Conservation (phyloP, 768 basidiomycete genomes). For the Paxillus ammoniavirescens region DNA sequence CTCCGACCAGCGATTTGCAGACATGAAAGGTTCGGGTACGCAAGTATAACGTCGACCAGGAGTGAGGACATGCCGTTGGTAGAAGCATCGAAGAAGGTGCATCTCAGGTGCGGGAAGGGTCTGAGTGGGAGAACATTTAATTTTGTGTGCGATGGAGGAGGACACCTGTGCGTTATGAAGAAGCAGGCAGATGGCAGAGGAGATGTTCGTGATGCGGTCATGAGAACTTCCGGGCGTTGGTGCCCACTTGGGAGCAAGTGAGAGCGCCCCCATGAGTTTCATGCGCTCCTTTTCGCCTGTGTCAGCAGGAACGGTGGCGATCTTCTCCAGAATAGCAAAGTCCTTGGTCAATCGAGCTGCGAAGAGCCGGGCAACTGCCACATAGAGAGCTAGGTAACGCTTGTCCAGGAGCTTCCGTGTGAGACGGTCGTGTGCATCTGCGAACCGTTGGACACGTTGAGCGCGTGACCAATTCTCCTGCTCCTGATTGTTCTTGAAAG, state of each 20-base stretch:
- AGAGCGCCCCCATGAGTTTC: constrained; percentile 31
- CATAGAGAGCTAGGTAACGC: constrained; percentile 61
- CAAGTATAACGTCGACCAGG: constrained; percentile 46
- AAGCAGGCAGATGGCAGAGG: constrained; percentile 58
- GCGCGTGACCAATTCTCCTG: constrained; percentile 22
- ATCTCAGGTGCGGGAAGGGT: constrained; percentile 36
- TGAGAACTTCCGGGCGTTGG: constrained; percentile 58
- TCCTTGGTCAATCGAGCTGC: constrained; percentile 51
- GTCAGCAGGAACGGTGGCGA: constrained; percentile 33
- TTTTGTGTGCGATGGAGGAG: constrained; percentile 2
- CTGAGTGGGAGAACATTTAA: constrained; percentile 16
- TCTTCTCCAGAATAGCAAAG: constrained; percentile 36
- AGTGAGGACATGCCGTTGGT: constrained; percentile 57
- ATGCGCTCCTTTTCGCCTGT: constrained; percentile 19
- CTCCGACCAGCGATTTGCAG: constrained; percentile 53
- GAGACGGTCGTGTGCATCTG: constrained; percentile 35
- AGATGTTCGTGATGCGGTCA: constrained; percentile 62
- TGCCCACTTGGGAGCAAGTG: constrained; percentile 70
- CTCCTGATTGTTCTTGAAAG: constrained; percentile 17
- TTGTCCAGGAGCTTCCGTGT: constrained; percentile 42
- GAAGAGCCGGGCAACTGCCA: constrained; percentile 62
- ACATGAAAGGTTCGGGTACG: constrained; percentile 64
- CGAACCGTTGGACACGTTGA: constrained; percentile 21
- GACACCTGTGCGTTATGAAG: constrained; percentile 40
- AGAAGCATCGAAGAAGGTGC: constrained; percentile 52